A percentile compares a stretch with the other conserved stretches of the same genome.
phyloP scores from a whole-genome alignment of 1,284 basidiomycete genomes.

The Tetrapyrgos nigripes region DNA sequence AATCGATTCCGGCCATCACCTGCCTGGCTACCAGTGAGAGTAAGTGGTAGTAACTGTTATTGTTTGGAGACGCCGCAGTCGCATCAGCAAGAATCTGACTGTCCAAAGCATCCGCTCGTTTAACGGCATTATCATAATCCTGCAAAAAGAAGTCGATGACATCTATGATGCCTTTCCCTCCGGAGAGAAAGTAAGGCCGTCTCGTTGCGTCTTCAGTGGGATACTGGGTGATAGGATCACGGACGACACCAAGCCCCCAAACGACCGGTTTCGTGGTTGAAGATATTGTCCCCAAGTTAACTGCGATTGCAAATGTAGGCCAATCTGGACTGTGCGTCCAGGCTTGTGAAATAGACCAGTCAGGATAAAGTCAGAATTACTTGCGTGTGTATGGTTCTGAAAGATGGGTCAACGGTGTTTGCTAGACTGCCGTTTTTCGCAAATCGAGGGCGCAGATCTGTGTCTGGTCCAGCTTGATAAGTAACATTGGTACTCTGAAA shows the following conservation, averaged over 20 bases:
- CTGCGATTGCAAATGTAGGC: conserved; percentile 40
- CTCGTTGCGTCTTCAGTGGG: conserved; percentile 33
- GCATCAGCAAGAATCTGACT: conserved; percentile 10
- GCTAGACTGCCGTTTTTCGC: no score
- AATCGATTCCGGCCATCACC: conserved; percentile 46
- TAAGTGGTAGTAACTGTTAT: conserved; percentile 44
- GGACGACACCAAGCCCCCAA: conserved; percentile 47
- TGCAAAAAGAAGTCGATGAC: conserved; percentile 16
- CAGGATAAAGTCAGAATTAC: neutral
- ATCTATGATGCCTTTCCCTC: conserved; percentile 21
- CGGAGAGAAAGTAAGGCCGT: conserved; percentile 38
- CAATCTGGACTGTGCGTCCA: conserved; percentile 9
- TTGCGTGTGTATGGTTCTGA: no score
- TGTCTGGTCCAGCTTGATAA: no score
- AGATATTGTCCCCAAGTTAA: conserved; percentile 32
- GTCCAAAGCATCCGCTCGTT: conserved; percentile 11
- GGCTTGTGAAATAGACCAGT: no score
- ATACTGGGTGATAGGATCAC: conserved; percentile 44
- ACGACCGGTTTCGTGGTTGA: conserved; percentile 36
- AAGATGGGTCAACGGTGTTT: no score
- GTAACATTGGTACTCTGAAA: no score
- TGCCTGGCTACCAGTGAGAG: conserved; percentile 46
- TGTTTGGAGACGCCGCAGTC: conserved; percentile 10
- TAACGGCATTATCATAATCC: conserved; percentile 6
- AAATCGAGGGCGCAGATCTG: no score